Base-by-base conservation (phyloP, 257 asterid species). In the Gardenia jasminoides region DNA sequence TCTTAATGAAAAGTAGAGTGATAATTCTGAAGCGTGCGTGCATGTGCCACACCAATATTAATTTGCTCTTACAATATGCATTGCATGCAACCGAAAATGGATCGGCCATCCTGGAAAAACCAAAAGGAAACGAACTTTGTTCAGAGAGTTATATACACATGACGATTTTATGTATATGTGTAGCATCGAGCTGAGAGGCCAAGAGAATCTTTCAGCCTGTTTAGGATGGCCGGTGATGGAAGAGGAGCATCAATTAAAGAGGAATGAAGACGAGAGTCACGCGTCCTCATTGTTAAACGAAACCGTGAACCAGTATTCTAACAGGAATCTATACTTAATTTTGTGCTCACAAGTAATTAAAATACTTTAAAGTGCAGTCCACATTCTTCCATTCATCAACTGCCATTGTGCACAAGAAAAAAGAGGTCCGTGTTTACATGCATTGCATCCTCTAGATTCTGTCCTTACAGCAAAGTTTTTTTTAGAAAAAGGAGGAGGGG, bases 241-340 rank as follows among this genome's bases (percentile, higher is more conserved):
- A 68, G 22, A n/a, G 43, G 41, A 67, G 80, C 68, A 77, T 77
- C 75, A 77, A 77, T 77, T 43, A 69, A 70, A 44, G 56, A 19
- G 30, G 4, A 64, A 12, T 62, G 47, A 43, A 44, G 71, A 76
- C 72, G 62, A 78, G 31, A 43, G 44, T 62, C 82, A 59, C 66
- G 73, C 65, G 62, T 46, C 76, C 20, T 33, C 9, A 64, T 44
- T 75, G 70, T 52, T n/a, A 56, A 47, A 43, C 16, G 12, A 44
- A 44, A 43, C 58, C 58, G 58, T 12, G 46, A 66, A 24, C 0
- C 36, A 30, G 44, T 2, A 30, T 16, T 66, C 31, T 16, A 13
- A 31, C 11, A n/a, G 44, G 15, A 30, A n/a, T n/a, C n/a, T n/a
- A n/a, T n/a, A n/a, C n/a, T n/a, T n/a, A n/a, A n/a, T n/a, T n/a